These are phyloP conservation scores for Lantana camara DNA, from an alignment of 257 asterid species.

Conservation along the genomic window DNA sequence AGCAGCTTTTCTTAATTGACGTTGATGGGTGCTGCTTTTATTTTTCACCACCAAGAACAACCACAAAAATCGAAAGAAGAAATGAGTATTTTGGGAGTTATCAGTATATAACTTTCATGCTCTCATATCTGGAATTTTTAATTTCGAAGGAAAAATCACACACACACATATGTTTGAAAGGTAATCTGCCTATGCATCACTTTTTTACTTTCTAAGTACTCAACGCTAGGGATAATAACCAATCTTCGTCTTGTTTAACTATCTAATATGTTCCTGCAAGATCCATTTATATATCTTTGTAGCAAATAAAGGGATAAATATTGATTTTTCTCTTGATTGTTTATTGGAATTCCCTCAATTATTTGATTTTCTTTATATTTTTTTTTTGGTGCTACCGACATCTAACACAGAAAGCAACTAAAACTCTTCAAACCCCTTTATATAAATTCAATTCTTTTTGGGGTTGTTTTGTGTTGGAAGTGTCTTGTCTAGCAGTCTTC, in stretches of 20 bases:
- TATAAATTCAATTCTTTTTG: too few species aligned
- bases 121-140: neutral
- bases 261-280: neutral
- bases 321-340: neutral
- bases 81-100: neutral
- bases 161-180: neutral
- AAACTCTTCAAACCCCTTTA: too few species aligned
- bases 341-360: neutral
- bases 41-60: too few species aligned
- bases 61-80: too few species aligned
- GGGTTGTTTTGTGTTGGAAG: slow-evolving; percentile 2
- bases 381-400: too few species aligned
- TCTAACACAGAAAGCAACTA: too few species aligned
- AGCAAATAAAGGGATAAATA: neutral
- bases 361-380: slow-evolving; percentile 5
- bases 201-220: neutral
- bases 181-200: neutral
- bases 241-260: neutral
- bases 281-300: neutral
- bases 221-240: neutral
- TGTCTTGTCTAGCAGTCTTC: neutral
- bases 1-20: neutral
- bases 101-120: neutral
- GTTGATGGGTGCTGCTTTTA: slow-evolving; percentile 7
- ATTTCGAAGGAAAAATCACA: neutral